Percentiles rank a stretch among this genome's conserved stretches.
Evolutionary conservation across 139 green algal species (phyloP).

Genomic region (Chlorella sp.): DNA sequence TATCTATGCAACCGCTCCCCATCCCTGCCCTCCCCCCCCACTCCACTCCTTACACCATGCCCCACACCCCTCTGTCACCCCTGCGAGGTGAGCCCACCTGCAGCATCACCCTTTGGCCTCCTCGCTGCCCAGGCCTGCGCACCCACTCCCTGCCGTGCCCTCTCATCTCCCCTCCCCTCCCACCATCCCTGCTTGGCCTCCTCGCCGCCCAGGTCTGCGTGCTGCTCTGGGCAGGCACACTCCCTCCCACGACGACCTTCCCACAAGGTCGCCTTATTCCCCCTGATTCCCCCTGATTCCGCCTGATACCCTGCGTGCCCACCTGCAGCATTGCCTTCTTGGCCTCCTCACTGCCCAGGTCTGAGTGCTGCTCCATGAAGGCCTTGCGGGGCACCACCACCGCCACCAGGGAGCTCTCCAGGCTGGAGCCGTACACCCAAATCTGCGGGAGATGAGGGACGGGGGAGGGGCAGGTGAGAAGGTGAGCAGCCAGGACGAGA

Average conservation of each 20-base stretch:
- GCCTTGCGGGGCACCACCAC: slow-evolving; percentile 85
- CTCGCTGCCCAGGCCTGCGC: no score
- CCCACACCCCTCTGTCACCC: no score
- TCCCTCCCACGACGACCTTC: no score
- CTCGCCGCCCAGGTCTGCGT: not conserved
- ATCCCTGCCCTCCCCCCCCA: no score
- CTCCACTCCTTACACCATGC: no score
- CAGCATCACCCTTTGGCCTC: not conserved
- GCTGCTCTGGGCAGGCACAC: not conserved
- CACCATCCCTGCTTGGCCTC: slow-evolving; percentile 26
- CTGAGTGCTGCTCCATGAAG: not conserved
- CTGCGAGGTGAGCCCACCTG: not conserved
- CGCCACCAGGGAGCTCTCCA: slow-evolving; percentile 77
- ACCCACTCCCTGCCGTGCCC: not conserved
- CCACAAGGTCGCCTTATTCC: no score
- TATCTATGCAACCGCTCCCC: no score
- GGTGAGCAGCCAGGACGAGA: no score
- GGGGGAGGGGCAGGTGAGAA: no score
- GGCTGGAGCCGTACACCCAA: slow-evolving; percentile 89
- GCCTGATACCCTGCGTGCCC: no score
- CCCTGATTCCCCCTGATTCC: no score
- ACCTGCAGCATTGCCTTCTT: slow-evolving; percentile 56
- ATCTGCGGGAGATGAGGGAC: slow-evolving; percentile 38
- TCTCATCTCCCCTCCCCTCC: no score
- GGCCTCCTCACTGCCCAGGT: slow-evolving; percentile 7